Evolutionary conservation across 2,329 filamentous ascomycete species (phyloP), one percentile per base, ranked within the genome.

Genomic region (Chaetothyriales sp.): DNA sequence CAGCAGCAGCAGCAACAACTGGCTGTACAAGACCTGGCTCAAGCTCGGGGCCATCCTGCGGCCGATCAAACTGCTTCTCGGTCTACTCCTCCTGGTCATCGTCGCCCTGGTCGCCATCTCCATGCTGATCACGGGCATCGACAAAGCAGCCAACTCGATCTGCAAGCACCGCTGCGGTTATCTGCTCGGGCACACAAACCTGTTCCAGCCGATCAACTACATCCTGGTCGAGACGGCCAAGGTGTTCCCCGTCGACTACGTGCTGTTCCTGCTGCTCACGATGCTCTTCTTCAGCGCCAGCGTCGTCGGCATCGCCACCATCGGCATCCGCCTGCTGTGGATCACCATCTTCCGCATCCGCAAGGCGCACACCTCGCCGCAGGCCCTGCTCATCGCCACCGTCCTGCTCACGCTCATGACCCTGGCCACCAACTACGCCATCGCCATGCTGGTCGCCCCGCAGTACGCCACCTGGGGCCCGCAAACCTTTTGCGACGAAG

Each of bases 281-380:
- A 71, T 96, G 1, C 79, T 95, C 59, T 81, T 98, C 65, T 96
- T 98, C 70, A 81, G 78, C 68, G 84, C 86, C 61, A 89, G 88
- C 8, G 82, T 98, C 48, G 79, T 87, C 1, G 92, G 92, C 15
- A 80, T 96, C 49, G 85, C 88, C 2, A 78, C 80, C 1, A 78
- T 95, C 52, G 92, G 92, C 45, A 95, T 98, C 61, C 85, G 92
- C 57, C 95, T 98, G 74, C 77, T 98, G 49, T 98, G 92, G 92
- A 75, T 98, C 60, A 83, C 79, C 52, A 80, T 98, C 62, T 96
- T 96, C 76, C 81, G 84, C 65, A 90, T 98, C 61, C 80, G 87
- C 61, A 86, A 84, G 62, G 87, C 88, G 25, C 81, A 89, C 59
- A 96, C 90, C 0, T 83, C 86, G 0, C 92, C 92, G 0, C 92